Evolutionary conservation across 371 early-diverging fungal species (phyloP).

Genomic region (Parasitella parasitica): DNA sequence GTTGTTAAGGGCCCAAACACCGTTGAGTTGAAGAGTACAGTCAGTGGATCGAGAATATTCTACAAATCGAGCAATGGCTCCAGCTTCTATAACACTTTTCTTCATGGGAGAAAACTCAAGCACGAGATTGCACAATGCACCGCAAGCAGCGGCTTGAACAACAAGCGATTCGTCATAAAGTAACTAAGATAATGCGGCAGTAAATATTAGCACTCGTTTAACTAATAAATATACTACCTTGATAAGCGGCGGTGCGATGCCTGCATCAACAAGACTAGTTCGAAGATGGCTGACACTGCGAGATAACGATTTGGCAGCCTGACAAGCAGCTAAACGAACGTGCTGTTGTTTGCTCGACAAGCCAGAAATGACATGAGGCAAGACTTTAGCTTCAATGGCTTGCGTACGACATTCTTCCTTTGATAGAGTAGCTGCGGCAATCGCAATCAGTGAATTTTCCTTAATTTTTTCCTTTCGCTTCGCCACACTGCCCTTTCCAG

Average conservation of each 20-base stretch:
- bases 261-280: constrained; percentile 83
- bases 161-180: constrained; percentile 64
- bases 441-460: constrained; percentile 73
- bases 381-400: constrained; percentile 78
- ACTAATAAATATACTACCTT: constrained; percentile 43
- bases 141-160: constrained; percentile 76
- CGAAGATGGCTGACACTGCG: constrained; percentile 80
- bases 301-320: constrained; percentile 76
- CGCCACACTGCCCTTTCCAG: constrained; percentile 51
- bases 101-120: constrained; percentile 91
- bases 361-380: constrained; percentile 74
- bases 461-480: constrained; percentile 64
- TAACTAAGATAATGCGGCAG: no score
- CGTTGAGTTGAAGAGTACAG: constrained; percentile 65
- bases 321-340: constrained; percentile 79
- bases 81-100: constrained; percentile 74
- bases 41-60: constrained; percentile 56
- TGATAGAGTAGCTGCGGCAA: constrained; percentile 74
- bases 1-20: constrained; percentile 87
- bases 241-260: constrained; percentile 70
- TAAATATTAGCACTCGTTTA: background rate
- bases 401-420: constrained; percentile 83
- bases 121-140: constrained; percentile 85
- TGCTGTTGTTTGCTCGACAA: constrained; percentile 60
- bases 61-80: constrained; percentile 75